Evolutionary conservation across 495 filamentous ascomycete species (phyloP).

Genomic region (Aspergillus olivimuriae): DNA sequence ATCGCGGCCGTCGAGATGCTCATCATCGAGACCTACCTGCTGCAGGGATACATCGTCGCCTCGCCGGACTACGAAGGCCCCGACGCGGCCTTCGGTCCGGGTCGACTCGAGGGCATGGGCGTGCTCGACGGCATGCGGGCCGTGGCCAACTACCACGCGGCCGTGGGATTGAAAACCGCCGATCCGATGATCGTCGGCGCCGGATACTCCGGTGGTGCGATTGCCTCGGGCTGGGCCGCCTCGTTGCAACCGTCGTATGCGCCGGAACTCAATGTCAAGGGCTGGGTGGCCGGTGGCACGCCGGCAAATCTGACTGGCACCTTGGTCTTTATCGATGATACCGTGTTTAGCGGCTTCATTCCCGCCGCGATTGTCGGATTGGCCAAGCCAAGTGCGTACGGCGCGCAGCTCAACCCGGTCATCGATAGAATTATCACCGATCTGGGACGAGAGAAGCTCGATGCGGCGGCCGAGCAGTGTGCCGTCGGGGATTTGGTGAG

Average conservation of each 20-base stretch:
- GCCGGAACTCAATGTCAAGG: constrained; percentile 44
- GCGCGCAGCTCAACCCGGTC: constrained; percentile 20
- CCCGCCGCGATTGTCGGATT: constrained; percentile 25
- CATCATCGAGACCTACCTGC: constrained; percentile 22
- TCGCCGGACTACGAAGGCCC: constrained; percentile 32
- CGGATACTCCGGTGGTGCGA: constrained; percentile 52
- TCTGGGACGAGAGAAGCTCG: constrained; percentile 10
- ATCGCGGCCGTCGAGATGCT: constrained; percentile 24
- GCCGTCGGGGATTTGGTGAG: constrained; percentile 13
- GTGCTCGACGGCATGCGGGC: constrained; percentile 30
- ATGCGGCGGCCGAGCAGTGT: constrained; percentile 15
- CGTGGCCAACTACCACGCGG: constrained; percentile 18
- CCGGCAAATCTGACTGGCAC: constrained; percentile 29
- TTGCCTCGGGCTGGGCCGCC: constrained; percentile 48
- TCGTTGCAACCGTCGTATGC: constrained; percentile 48
- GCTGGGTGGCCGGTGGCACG: constrained; percentile 45
- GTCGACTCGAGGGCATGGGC: constrained; percentile 27
- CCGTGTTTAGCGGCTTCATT: constrained; percentile 23
- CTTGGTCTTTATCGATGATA: constrained; percentile 20
- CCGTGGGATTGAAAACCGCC: constrained; percentile 14
- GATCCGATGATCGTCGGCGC: constrained; percentile 24
- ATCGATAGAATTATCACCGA: constrained; percentile 19
- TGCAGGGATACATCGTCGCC: constrained; percentile 25
- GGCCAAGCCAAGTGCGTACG: constrained; percentile 23
- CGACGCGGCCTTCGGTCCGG: constrained; percentile 25